Conservation (phyloP, 2,329 filamentous ascomycete species). For the Diaporthe citriasiana region DNA sequence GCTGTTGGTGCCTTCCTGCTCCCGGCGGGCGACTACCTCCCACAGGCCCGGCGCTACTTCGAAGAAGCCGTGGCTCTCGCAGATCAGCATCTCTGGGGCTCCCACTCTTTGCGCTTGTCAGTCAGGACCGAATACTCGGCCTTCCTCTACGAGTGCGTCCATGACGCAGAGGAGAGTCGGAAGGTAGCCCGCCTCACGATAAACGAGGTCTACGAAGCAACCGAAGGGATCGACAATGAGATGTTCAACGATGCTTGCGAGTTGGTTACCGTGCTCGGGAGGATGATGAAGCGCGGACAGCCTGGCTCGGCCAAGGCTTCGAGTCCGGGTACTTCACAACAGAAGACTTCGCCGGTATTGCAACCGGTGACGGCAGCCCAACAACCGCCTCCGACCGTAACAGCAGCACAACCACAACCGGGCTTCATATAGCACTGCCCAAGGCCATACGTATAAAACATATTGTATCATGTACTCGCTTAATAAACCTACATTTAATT, state of each 20-base stretch:
- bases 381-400: slow-evolving; percentile 16
- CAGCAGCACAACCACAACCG: slow-evolving; percentile 33
- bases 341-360: slow-evolving; percentile 6
- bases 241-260: slow-evolving; percentile 95
- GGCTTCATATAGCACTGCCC: slow-evolving; percentile 28
- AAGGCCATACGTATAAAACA: not conserved
- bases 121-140: slow-evolving; percentile 94
- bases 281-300: slow-evolving; percentile 85
- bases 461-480: not conserved
- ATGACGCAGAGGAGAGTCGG: slow-evolving; percentile 83
- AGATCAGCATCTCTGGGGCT: slow-evolving; percentile 83
- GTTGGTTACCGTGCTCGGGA: slow-evolving; percentile 86
- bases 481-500: slow-evolving; percentile 22
- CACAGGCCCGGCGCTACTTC: slow-evolving; percentile 86
- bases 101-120: slow-evolving; percentile 89
- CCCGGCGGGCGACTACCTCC: slow-evolving; percentile 84
- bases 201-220: slow-evolving; percentile 89
- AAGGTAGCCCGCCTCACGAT: slow-evolving; percentile 86
- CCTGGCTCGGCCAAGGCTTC: slow-evolving; percentile 51
- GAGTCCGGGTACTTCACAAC: slow-evolving; percentile 46
- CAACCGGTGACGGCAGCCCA: slow-evolving; percentile 27
- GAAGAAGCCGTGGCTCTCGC: slow-evolving; percentile 81
- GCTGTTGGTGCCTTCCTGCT: slow-evolving; percentile 81
- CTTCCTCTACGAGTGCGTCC: slow-evolving; percentile 93
- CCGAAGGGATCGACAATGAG: slow-evolving; percentile 94